Base-by-base conservation (phyloP, 805 yeast genomes). In the Lipomyces oligophaga region DNA sequence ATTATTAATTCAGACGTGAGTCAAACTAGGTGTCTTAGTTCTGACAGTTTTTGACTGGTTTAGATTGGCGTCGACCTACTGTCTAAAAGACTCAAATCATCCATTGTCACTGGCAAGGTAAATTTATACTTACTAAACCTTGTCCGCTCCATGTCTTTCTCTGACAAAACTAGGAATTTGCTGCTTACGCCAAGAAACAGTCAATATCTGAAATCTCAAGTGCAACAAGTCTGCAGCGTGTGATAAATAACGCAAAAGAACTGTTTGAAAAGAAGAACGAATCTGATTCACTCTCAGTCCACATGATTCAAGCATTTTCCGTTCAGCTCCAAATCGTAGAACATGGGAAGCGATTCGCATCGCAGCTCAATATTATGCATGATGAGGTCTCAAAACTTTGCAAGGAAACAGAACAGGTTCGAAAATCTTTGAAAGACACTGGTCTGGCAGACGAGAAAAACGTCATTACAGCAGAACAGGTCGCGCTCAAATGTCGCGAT, bases 401-500 rank as follows among this genome's bases (percentile, higher is more conserved):
- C 15, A 72, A 78, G 16, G 78, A 87, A 2, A 79, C 88, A 54
- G 74, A 85, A 8, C 77, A 83, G 49, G 71, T 80, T 52, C 75
- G 98, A 57, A 93, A 89, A 63, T 58, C 73, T 27, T 69, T 80
- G 43, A 93, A 93, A 64, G 97, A 93, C 38, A 85, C 84, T 47
- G 86, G 88, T 34, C 75, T 78, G 59, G 73, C 85, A 39, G 77
- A 81, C 57, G 98, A 93, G 62, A 87, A 84, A 61, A 94, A 83
- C 49, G 89, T 88, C 28, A 61, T 73, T 10, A 97, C 93, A 47
- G 80, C 96, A 5, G 89, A 88, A 40, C 70, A 73, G 45, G 76
- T 78, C 34, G 96, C 95, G 1, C 96, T 86, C 55, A 90, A 90
- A 75, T 94, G 97, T 13, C 85, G 84, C 64, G 58, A 69, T 28